Conservation (phyloP, 2,329 filamentous ascomycete genomes). For the Alternaria ventricosa region DNA sequence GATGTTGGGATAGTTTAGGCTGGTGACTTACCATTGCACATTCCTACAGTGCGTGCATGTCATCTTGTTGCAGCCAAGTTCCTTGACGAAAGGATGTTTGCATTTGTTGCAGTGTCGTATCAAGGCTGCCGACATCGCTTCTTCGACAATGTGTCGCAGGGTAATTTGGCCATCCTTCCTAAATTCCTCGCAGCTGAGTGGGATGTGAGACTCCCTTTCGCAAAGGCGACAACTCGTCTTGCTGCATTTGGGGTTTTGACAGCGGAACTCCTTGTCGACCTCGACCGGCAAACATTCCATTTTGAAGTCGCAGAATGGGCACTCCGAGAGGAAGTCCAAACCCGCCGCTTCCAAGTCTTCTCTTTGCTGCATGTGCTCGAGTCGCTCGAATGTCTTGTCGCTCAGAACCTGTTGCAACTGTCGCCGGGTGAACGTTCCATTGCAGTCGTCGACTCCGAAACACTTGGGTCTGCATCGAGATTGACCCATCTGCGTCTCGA, state of each 20-base stretch:
- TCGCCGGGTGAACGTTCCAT: slow-evolving; percentile 63
- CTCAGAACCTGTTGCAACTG: slow-evolving; percentile 66
- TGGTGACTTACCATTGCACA: slow-evolving; percentile 59
- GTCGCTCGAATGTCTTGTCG: slow-evolving; percentile 62
- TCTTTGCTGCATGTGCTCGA: slow-evolving; percentile 76
- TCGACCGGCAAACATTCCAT: slow-evolving; percentile 73
- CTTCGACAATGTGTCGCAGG: slow-evolving; percentile 73
- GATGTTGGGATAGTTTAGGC: no score
- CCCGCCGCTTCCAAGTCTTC: slow-evolving; percentile 71
- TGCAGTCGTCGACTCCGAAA: slow-evolving; percentile 68
- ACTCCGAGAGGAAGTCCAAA: slow-evolving; percentile 75
- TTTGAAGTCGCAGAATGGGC: slow-evolving; percentile 83
- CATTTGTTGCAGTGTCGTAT: slow-evolving; percentile 78
- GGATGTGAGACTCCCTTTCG: slow-evolving; percentile 71
- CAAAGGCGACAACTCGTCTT: slow-evolving; percentile 65
- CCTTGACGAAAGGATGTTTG: slow-evolving; percentile 79
- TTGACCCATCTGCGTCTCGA: slow-evolving; percentile 72
- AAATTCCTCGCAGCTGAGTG: slow-evolving; percentile 71
- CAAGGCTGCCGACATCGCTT: slow-evolving; percentile 81
- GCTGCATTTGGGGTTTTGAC: slow-evolving; percentile 69
- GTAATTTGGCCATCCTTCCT: slow-evolving; percentile 66
- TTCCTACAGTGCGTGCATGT: slow-evolving; percentile 67
- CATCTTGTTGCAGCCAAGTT: slow-evolving; percentile 84
- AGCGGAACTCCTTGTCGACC: slow-evolving; percentile 75
- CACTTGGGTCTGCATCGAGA: slow-evolving; percentile 73